A percentile compares a stretch with the other conserved stretches of the same genome.
Conservation (phyloP, 2,329 filamentous ascomycete genomes). For the Ophiostoma fasciatum region DNA sequence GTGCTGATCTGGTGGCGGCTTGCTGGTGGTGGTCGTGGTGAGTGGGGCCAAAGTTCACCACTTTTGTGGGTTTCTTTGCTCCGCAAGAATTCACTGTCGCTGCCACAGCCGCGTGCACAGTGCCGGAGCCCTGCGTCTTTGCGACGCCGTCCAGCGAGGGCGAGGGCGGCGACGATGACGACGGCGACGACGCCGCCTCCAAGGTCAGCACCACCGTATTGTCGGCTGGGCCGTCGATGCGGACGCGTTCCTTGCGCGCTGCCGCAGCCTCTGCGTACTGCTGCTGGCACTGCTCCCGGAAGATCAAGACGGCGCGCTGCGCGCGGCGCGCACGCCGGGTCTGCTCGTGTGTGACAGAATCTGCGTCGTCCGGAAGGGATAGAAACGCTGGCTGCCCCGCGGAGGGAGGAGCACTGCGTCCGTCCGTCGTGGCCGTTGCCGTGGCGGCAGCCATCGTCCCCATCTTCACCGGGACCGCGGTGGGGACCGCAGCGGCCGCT, state of each 20-base stretch:
- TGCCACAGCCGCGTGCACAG: neutral
- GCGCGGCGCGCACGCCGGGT: constrained; percentile 10
- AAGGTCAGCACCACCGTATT: no score
- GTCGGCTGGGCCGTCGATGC: no score
- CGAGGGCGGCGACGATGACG: neutral
- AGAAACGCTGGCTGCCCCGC: no score
- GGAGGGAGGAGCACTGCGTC: no score
- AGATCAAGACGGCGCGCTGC: constrained; percentile 10
- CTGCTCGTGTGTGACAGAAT: neutral
- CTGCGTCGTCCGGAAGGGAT: no score
- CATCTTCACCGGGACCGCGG: no score
- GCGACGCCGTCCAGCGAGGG: no score
- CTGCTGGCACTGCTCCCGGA: constrained; percentile 9
- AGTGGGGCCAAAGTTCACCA: constrained; percentile 5
- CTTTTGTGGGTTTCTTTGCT: neutral
- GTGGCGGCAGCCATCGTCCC: no score
- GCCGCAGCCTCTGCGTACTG: constrained; percentile 8
- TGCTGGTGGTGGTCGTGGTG: neutral
- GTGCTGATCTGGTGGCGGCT: no score
- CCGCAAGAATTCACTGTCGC: neutral
- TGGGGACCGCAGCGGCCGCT: no score
- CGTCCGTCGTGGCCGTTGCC: no score
- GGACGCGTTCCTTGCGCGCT: constrained; percentile 6
- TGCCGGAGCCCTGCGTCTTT: neutral
- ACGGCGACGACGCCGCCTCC: neutral